Evolutionary conservation across 192 early-diverging fungal species (phyloP).

Genomic region (Gonapodya sp.): DNA sequence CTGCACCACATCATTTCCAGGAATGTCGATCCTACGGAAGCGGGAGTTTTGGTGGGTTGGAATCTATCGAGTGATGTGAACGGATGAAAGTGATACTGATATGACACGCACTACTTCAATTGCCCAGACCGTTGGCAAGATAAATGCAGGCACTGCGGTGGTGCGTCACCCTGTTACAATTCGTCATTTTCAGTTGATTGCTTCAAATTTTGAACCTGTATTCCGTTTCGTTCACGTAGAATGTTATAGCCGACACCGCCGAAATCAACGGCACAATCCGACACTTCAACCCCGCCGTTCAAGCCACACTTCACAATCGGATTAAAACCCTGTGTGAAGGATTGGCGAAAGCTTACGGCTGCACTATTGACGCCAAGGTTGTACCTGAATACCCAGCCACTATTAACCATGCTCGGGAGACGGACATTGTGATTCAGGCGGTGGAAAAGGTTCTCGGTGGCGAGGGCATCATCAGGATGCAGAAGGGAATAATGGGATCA

Average conservation of each 20-base stretch:
- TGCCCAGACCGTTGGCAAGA: constrained; percentile 4
- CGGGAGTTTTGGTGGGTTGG: neutral
- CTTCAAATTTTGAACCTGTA: neutral
- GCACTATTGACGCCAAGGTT: neutral
- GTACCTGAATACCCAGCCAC: neutral
- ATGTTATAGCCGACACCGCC: neutral
- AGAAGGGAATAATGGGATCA: constrained; percentile 1
- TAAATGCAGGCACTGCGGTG: neutral
- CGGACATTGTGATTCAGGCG: neutral
- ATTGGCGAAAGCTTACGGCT: neutral
- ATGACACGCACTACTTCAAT: too few species aligned
- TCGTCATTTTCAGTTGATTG: neutral
- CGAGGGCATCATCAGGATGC: neutral
- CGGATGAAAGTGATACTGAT: too few species aligned
- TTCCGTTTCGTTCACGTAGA: too few species aligned
- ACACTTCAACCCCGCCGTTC: neutral
- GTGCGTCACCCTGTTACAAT: neutral
- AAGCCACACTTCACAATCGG: neutral
- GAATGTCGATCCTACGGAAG: constrained; percentile 2
- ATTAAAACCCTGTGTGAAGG: neutral
- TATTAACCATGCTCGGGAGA: neutral
- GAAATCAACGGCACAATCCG: constrained; percentile 4
- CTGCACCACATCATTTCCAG: constrained; percentile 1
- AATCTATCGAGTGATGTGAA: too few species aligned
- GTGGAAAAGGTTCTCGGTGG: neutral